Base-by-base conservation (phyloP, 306 rosid species). In the Betula pendula region DNA sequence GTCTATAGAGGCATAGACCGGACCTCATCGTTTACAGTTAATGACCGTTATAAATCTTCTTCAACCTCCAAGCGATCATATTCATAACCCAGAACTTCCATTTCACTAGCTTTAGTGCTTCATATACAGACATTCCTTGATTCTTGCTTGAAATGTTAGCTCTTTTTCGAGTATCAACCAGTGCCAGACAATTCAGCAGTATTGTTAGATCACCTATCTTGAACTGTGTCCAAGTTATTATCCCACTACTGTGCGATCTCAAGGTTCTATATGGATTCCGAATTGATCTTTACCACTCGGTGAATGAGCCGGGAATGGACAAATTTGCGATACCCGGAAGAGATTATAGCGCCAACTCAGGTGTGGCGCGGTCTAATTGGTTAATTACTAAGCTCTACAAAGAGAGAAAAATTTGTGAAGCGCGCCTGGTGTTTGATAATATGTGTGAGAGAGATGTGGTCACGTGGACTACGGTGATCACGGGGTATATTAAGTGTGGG, bases 381-480 rank as follows among this genome's bases (percentile, higher is more conserved):
- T 24, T 79, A 73, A 81, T 87, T 58, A 76, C 88, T 0, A 76
- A 59, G 50, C 77, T 79, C 5, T 63, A 81, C 55, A 74, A 50
- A 73, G 78, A 82, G 25, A 83, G 88, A 0, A 84, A 53, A 71
- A 68, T 81, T 14, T 12, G 55, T 4, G 84, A 84, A 1, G 90
- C 86, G 59, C 88, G 88, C 63, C 62, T 50, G 17, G 19, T 76
- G 56, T 87, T 87, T 0, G 90, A 87, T 68, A 79, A 67, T 66
- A 84, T 84, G 90, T 75, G 79, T 20, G 86, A 87, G 1, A 66
- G 74, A 44, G 88, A 84, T 35, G 90, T 84, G 48, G 81, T 81
- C 20, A 48, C 90, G 2, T 87, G 90, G 88, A 84, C 86, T 16
- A 66, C 86, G 3, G 74, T 84, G 73, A 84, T 87, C 72, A 67